Conservation (phyloP, 345 rosid species). For the Euphorbia pulcherrima region DNA sequence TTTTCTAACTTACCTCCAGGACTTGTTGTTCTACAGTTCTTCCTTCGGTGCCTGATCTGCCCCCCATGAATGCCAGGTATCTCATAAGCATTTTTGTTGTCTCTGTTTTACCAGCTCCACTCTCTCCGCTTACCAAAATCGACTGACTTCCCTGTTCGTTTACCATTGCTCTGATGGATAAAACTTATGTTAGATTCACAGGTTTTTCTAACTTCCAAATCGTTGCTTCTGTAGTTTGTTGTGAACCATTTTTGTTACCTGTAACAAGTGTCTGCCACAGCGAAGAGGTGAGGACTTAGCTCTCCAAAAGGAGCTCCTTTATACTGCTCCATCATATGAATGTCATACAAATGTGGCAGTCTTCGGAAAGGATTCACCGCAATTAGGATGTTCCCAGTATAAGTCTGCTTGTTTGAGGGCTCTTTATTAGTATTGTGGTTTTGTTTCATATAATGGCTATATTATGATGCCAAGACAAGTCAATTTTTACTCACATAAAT, state of each 20-base stretch:
- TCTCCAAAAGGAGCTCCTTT: constrained; percentile 65
- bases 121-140: constrained; percentile 76
- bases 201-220: background rate
- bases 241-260: constrained; percentile 30
- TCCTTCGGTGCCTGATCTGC: constrained; percentile 64
- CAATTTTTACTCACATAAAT: constrained; percentile 47
- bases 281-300: constrained; percentile 58
- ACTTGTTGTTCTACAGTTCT: constrained; percentile 79
- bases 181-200: background rate
- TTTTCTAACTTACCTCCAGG: constrained; percentile 47
- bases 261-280: constrained; percentile 56
- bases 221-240: background rate
- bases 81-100: constrained; percentile 91
- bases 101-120: constrained; percentile 96
- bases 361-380: constrained; percentile 63
- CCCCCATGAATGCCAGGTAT: constrained; percentile 88
- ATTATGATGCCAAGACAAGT: background rate
- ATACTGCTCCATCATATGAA: constrained; percentile 59
- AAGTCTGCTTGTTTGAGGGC: constrained; percentile 44
- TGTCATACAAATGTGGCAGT: constrained; percentile 55
- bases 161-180: constrained; percentile 57
- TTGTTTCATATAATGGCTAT: background rate
- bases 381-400: constrained; percentile 59
- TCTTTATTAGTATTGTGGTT: constrained; percentile 20
- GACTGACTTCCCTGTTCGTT: constrained; percentile 69